Evolutionary conservation across 2,329 filamentous ascomycete genomes (phyloP).

Genomic region (Talaromyces sp.): DNA sequence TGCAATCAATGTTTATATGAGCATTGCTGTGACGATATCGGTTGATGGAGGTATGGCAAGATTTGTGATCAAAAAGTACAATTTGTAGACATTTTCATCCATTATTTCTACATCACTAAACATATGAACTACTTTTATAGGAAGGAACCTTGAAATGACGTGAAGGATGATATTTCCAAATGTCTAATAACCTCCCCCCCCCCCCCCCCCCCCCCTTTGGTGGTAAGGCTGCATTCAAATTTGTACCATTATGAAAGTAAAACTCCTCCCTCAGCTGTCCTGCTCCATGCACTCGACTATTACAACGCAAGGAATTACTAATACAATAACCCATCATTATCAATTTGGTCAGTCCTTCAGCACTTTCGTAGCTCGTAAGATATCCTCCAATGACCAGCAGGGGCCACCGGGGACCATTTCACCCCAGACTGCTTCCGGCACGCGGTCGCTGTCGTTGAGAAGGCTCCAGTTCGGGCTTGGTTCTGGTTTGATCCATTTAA

Average conservation of each 20-base stretch:
- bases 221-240: background rate
- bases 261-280: background rate
- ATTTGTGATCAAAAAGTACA: background rate
- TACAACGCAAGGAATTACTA: background rate
- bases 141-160: no score
- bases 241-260: background rate
- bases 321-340: background rate
- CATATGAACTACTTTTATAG: no score
- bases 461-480: conserved; percentile 84
- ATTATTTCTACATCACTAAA: background rate
- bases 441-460: conserved; percentile 54
- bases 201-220: no score
- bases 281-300: no score
- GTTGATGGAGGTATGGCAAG: background rate
- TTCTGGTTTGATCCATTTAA: conserved; percentile 89
- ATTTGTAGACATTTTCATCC: background rate
- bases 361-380: conserved; percentile 45
- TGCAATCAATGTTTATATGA: background rate
- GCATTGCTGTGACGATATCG: background rate
- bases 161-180: background rate
- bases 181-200: no score
- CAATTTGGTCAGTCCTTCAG: background rate
- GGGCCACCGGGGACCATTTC: conserved; percentile 60
- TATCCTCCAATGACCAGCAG: conserved; percentile 59
- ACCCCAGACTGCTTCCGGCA: conserved; percentile 63